Base-by-base conservation (phyloP, 306 rosid species). In the Malus sieversii region DNA sequence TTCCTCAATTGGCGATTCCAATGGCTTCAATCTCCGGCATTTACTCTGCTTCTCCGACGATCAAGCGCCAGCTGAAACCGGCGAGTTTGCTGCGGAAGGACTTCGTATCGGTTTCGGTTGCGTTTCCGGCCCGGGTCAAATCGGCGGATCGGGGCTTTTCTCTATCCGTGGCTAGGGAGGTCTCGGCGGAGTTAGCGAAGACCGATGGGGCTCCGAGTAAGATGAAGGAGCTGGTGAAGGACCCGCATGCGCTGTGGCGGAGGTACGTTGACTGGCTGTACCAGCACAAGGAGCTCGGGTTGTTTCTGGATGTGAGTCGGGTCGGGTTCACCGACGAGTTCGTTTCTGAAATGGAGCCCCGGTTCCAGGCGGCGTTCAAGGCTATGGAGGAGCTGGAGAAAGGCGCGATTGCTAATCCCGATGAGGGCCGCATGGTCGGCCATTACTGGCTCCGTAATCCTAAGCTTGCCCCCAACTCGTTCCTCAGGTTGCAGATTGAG, bases 331-430 rank as follows among this genome's bases (percentile, higher is more conserved):
- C 88, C 4, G 99, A 89, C 9, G 97, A 90, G 84, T 95, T 89
- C 80, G 85, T 92, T 11, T 66, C 38, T 35, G 78, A 87, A 77
- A 95, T 95, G 97, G 97, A 95, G 85, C 91, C 96, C 15, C 84
- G 86, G n/a, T 78, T 95, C 9, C 77, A 76, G 77, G 76, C 74
- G 45, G 99, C 99, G 70, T 84, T 95, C 13, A 52, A 52, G 10
- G 96, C 96, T 7, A 95, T 95, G 99, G 97, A 72, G 86, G 91
- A 85, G 73, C 76, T 95, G 35, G 99, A 95, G 82, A 90, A 79
- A 10, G 99, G 99, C 2, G 92, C 99, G 59, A 90, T 95, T 77
- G 97, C 99, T 11, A 95, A 95, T 58, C 97, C 99, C n/a, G 99
- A 95, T 18, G 99, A 95, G 71, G 85, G 92, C 11, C 90, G 99